A percentile compares a stretch with the other conserved stretches of the same genome.
Evolutionary conservation across 768 basidiomycete genomes (phyloP).

Genomic region (Nidularia pulvinata): DNA sequence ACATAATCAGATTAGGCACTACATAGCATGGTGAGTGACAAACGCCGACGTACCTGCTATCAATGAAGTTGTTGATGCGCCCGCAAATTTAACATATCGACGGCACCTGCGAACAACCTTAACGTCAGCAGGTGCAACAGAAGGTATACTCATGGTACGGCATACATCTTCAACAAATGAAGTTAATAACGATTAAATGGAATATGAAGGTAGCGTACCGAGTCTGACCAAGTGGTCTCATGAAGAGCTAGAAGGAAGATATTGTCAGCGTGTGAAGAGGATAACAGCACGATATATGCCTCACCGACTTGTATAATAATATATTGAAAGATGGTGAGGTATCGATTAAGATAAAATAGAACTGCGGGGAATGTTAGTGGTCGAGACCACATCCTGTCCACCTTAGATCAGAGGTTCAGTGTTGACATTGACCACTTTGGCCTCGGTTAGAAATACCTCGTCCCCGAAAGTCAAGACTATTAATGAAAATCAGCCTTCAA

Average conservation of each 20-base stretch:
- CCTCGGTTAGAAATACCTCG: conserved; percentile 4
- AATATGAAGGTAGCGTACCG: conserved; percentile 3
- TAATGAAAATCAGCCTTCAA: background rate
- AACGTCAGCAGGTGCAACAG: background rate
- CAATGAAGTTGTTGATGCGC: conserved; percentile 14
- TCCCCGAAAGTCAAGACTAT: conserved; percentile 14
- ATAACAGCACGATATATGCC: background rate
- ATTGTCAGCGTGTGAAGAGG: no score
- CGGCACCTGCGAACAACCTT: conserved; percentile 8
- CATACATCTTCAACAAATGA: conserved; percentile 7
- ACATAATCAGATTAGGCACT: background rate
- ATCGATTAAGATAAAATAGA: conserved; percentile 16
- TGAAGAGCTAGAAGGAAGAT: conserved; percentile 9
- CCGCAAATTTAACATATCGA: conserved; percentile 17
- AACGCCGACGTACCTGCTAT: conserved; percentile 10
- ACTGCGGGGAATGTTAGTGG: conserved; percentile 14
- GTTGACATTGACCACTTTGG: no score
- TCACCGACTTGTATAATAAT: conserved; percentile 18
- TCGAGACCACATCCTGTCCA: conserved; percentile 16
- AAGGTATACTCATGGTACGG: background rate
- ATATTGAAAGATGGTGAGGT: conserved; percentile 17
- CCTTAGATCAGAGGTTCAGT: conserved; percentile 1
- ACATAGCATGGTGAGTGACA: no score
- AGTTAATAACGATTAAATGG: background rate
- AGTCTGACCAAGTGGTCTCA: conserved; percentile 16